Conservation (phyloP, 495 filamentous ascomycete species). For the Penicillium soppii region DNA sequence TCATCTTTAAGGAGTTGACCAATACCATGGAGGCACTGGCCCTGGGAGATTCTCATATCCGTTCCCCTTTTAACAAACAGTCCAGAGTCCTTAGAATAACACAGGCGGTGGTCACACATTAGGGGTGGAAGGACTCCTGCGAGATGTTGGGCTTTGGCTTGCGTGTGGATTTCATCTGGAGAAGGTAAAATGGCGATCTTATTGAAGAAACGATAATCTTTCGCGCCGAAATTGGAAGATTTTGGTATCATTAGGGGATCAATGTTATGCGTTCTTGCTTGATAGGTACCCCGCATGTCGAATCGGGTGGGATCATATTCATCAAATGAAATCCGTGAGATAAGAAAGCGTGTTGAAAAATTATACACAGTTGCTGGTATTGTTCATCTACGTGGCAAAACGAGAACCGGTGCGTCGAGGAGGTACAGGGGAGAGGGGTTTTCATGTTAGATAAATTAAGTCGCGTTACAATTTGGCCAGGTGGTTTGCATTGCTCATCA, state of each 20-base stretch:
- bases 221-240: constrained; percentile 15
- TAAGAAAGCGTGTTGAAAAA: too few relatives aligned
- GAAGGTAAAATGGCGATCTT: constrained; percentile 17
- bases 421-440: too few relatives aligned
- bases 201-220: constrained; percentile 20
- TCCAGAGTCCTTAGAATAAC: constrained; percentile 35
- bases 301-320: neutral
- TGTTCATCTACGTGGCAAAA: too few relatives aligned
- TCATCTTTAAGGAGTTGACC: constrained; percentile 16
- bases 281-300: neutral
- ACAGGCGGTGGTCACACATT: constrained; percentile 29
- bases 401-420: too few relatives aligned
- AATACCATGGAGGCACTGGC: constrained; percentile 24
- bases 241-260: constrained; percentile 18
- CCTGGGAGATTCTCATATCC: constrained; percentile 28
- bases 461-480: too few relatives aligned
- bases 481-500: too few relatives aligned
- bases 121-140: constrained; percentile 9
- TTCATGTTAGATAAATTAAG: too few relatives aligned
- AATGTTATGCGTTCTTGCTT: constrained; percentile 3
- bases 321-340: too few relatives aligned
- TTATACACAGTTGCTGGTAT: too few relatives aligned
- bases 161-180: constrained; percentile 18
- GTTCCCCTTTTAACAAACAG: constrained; percentile 46
- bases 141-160: constrained; percentile 19